phyloP scores from a whole-genome alignment of 1,284 basidiomycete species.

The Pseudozyma sp. region DNA sequence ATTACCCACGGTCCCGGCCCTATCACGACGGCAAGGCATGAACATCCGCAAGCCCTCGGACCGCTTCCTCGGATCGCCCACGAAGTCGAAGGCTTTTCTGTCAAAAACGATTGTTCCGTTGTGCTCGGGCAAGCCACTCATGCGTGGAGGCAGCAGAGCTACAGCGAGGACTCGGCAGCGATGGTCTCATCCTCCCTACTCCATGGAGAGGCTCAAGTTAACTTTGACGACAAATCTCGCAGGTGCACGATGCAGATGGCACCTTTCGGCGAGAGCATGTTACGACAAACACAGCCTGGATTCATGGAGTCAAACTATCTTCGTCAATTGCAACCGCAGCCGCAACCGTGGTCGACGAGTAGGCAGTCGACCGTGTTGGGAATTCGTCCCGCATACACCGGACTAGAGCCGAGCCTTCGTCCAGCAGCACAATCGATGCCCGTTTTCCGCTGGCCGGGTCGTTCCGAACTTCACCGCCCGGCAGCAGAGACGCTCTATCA shows the following conservation, averaged over 20 bases:
- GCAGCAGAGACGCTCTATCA: too few relatives aligned
- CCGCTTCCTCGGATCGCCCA: background rate
- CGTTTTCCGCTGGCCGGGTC: too few relatives aligned
- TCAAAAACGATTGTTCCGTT: background rate
- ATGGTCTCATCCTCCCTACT: background rate
- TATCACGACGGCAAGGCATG: background rate
- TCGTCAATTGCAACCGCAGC: too few relatives aligned
- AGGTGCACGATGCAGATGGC: background rate
- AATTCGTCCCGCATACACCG: too few relatives aligned
- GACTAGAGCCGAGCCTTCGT: too few relatives aligned
- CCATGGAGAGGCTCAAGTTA: background rate
- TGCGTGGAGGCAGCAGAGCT: too few relatives aligned
- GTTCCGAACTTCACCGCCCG: too few relatives aligned
- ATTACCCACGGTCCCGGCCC: slow-evolving; percentile 5
- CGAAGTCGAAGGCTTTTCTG: background rate
- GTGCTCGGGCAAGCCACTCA: background rate
- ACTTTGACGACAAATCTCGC: background rate
- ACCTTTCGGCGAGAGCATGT: background rate
- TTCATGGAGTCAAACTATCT: too few relatives aligned
- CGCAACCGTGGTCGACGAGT: too few relatives aligned
- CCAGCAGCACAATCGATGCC: too few relatives aligned
- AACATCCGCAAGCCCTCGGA: background rate
- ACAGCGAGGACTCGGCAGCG: too few relatives aligned
- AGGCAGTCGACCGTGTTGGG: too few relatives aligned
- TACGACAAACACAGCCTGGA: background rate